Percentiles rank a stretch among this genome's conserved stretches.
Conservation (phyloP, 495 filamentous ascomycete genomes). For the Trichoderma reesei region DNA sequence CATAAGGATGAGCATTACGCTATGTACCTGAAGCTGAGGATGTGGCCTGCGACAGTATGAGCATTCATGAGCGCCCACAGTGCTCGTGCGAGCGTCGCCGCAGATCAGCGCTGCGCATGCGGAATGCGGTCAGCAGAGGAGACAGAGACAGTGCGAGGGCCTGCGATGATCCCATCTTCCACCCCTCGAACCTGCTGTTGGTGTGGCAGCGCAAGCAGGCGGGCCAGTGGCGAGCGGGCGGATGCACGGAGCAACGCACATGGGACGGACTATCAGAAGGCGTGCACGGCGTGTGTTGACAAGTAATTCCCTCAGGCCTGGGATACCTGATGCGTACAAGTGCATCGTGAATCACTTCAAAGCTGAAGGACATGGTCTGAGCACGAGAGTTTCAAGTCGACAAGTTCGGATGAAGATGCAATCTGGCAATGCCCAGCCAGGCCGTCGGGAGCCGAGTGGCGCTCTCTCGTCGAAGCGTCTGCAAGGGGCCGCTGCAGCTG, state of each 20-base stretch:
- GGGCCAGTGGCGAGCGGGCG: conserved; percentile 4
- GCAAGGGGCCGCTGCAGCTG: conserved; percentile 1
- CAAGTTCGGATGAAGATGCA: too few species aligned
- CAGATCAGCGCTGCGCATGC: too few species aligned
- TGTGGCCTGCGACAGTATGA: too few species aligned
- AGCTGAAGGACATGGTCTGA: too few species aligned
- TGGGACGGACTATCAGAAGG: neutral
- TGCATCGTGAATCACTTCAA: neutral
- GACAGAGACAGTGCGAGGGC: neutral
- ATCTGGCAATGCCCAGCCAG: too few species aligned
- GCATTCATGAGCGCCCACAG: too few species aligned
- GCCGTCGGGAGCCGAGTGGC: neutral
- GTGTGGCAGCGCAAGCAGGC: conserved; percentile 5
- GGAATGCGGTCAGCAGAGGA: too few species aligned
- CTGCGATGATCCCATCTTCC: neutral
- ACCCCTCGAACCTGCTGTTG: neutral
- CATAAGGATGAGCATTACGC: too few species aligned
- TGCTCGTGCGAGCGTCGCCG: too few species aligned
- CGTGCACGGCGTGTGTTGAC: neutral
- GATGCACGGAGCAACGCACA: neutral
- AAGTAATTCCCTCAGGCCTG: neutral
- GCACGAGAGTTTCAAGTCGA: too few species aligned
- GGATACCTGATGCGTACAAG: neutral
- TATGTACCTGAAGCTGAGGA: too few species aligned
- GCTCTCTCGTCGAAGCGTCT: neutral